Conservation (phyloP, 805 yeast genomes). For the Ogataea haglerorum region DNA sequence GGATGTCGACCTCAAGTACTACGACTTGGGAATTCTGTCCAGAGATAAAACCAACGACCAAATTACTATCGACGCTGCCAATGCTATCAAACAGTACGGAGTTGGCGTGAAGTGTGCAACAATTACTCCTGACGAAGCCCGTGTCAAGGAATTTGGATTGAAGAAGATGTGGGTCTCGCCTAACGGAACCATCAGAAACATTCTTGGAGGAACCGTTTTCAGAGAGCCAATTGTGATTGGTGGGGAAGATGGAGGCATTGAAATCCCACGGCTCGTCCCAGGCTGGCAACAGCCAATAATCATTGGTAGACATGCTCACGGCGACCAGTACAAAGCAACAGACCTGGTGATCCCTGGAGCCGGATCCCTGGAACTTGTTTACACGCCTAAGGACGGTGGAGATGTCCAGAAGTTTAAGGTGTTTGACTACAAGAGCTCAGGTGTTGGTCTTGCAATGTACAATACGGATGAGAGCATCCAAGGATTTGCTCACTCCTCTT, state of each 20-base stretch:
- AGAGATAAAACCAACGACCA: constrained; percentile 72
- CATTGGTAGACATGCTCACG: constrained; percentile 83
- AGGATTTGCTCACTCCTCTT: constrained; percentile 79
- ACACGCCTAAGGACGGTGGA: constrained; percentile 59
- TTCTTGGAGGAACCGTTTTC: constrained; percentile 78
- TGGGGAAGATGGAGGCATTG: constrained; percentile 38
- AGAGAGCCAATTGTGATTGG: constrained; percentile 77
- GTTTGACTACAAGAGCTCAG: constrained; percentile 60
- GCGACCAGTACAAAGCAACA: constrained; percentile 82
- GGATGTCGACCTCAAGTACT: constrained; percentile 71
- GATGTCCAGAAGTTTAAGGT: constrained; percentile 48
- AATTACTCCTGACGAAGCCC: constrained; percentile 77
- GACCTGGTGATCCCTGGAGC: constrained; percentile 65
- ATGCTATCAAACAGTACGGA: constrained; percentile 69
- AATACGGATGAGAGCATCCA: constrained; percentile 74
- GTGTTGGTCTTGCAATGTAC: constrained; percentile 81
- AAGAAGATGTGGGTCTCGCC: constrained; percentile 86
- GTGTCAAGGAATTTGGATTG: constrained; percentile 70
- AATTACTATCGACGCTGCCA: constrained; percentile 74
- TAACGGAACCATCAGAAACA: constrained; percentile 80
- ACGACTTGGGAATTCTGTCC: constrained; percentile 64
- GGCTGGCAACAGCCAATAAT: constrained; percentile 81
- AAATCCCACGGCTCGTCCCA: constrained; percentile 73
- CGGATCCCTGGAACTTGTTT: constrained; percentile 64
- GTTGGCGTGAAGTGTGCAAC: constrained; percentile 86